Evolutionary conservation across 805 yeast species (phyloP).

Genomic region (Candida vartiovaarae): DNA sequence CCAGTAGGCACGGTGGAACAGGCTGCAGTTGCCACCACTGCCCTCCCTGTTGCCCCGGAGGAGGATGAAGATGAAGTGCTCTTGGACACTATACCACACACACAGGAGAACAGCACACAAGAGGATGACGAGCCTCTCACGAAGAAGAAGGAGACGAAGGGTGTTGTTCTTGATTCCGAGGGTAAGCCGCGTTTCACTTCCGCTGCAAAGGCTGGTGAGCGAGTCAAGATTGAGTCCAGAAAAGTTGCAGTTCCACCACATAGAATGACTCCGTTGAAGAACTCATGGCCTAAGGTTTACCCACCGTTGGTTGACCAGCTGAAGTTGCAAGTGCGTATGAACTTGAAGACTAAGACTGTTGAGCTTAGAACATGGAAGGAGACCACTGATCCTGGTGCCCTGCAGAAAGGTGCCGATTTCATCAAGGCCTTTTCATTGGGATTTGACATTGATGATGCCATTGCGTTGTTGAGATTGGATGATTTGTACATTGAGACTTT

Average conservation of each 20-base stretch:
- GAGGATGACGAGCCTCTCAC: conserved; percentile 4
- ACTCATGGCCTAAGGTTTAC: conserved; percentile 87
- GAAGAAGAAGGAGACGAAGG: conserved; percentile 21
- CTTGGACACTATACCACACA: conserved; percentile 29
- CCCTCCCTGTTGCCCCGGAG: conserved; percentile 9
- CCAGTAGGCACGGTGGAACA: conserved; percentile 1
- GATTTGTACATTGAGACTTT: conserved; percentile 96
- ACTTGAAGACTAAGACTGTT: conserved; percentile 77
- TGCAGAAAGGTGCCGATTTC: conserved; percentile 97
- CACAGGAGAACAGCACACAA: conserved; percentile 13
- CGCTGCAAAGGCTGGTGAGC: conserved; percentile 51
- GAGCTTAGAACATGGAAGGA: conserved; percentile 74
- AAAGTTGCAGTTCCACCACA: conserved; percentile 95
- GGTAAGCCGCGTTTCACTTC: conserved; percentile 85
- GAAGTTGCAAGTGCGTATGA: conserved; percentile 94
- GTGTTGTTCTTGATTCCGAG: conserved; percentile 53
- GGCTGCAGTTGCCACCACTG: neutral
- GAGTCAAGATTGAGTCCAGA: conserved; percentile 77
- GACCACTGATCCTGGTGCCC: conserved; percentile 88
- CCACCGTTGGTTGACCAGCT: conserved; percentile 94
- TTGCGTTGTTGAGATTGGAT: conserved; percentile 88
- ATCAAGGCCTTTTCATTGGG: conserved; percentile 93
- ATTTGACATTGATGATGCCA: conserved; percentile 94
- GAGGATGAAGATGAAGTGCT: conserved; percentile 32
- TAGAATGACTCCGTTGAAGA: conserved; percentile 89